phyloP scores from a whole-genome alignment of 2,329 filamentous ascomycete genomes.

The Ophiocordyceps robertsii region DNA sequence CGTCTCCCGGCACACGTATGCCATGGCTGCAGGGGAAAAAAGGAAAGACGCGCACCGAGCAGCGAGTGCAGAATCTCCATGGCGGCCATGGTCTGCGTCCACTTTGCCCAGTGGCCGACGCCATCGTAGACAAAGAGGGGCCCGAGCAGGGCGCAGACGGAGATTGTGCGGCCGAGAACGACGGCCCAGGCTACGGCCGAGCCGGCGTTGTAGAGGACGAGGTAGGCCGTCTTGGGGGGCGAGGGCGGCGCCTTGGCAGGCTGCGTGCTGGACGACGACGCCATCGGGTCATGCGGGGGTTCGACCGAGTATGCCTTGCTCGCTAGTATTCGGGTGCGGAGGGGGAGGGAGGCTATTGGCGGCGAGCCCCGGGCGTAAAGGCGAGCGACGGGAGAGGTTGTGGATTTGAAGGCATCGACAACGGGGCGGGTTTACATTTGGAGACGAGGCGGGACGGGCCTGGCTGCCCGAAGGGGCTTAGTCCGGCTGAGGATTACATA shows the following conservation, averaged over 20 bases:
- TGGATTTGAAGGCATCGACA: too few relatives aligned
- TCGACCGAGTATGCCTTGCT: too few relatives aligned
- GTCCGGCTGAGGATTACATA: too few relatives aligned
- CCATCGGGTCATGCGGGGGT: not conserved
- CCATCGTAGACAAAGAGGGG: conserved; percentile 45
- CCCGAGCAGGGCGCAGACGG: conserved; percentile 38
- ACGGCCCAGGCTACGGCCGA: conserved; percentile 67
- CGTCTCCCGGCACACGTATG: not conserved
- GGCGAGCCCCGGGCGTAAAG: too few relatives aligned
- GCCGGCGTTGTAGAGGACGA: conserved; percentile 72
- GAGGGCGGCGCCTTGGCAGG: not conserved
- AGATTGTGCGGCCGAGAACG: conserved; percentile 56
- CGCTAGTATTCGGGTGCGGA: too few relatives aligned
- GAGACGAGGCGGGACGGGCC: too few relatives aligned
- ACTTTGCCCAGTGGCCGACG: conserved; percentile 55
- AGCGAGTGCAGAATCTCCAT: conserved; percentile 76
- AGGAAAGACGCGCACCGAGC: conserved; percentile 41
- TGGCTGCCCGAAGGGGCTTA: too few relatives aligned
- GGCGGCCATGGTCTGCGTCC: conserved; percentile 71
- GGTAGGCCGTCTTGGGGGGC: conserved; percentile 42
- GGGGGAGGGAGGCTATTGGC: too few relatives aligned
- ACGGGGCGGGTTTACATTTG: too few relatives aligned
- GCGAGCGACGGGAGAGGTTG: too few relatives aligned
- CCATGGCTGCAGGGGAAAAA: not conserved
- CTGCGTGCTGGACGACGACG: not conserved